Base-by-base conservation (phyloP, 192 early-diverging fungal species). In the Linderina pennispora region DNA sequence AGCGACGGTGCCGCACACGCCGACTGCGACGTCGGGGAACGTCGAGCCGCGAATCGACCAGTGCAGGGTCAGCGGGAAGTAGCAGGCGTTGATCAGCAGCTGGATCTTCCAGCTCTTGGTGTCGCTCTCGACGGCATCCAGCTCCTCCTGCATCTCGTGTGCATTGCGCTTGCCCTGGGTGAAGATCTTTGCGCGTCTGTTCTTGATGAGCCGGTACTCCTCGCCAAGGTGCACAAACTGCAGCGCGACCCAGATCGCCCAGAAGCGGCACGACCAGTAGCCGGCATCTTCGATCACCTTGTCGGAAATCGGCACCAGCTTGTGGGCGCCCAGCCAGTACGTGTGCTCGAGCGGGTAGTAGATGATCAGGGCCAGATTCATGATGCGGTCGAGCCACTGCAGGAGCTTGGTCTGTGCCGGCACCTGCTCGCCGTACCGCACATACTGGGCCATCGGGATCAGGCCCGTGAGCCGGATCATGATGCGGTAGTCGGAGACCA, bases 311-410 rank as follows among this genome's bases (percentile, higher is more conserved):
- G 81, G 75, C 36, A 96, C 81, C 15, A 96, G 76, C 36, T 87
- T 77, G 53, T 98, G 90, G 18, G 82, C 77, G 6, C 80, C 89
- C 40, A 98, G 76, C 90, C 91, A 98, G 79, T 92, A 98, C 25
- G 81, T 75, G 62, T 98, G 95, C 59, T 98, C 95, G 22, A 98
- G 78, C 19, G 95, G 95, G 51, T 98, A 98, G 76, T 98, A 98
- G 58, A 77, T 62, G 25, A 93, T 52, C 38, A 90, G 88, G 44
- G 74, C 67, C 39, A 90, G 62, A 51, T 98, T 98, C 68, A 94
- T 90, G n/a, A 88, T 53, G 17, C 95, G 85, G 58, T 83, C 84
- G 3, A 96, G 65, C 43, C 79, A 53, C 16, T 85, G 73, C 23
- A 87, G 65, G 3, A 76, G 45, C 10, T 71, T 66, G 2, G 84